Evolutionary conservation across 176 grass and related monocot genomes (phyloP).

Genomic region (Carex kokanica): DNA sequence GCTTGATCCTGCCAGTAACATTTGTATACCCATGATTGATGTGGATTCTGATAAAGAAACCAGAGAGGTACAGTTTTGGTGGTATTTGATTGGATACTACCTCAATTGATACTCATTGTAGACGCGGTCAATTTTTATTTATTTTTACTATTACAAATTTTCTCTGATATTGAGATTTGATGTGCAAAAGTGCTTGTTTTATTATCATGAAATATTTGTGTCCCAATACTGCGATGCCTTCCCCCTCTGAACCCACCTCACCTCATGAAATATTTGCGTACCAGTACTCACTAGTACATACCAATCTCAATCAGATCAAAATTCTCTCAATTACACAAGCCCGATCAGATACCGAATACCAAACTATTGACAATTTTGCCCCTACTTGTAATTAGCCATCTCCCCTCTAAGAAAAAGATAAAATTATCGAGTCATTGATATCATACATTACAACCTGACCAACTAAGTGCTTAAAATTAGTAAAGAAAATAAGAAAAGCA

Average conservation of each 20-base stretch:
- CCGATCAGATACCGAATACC: neutral
- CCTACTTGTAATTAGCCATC: neutral
- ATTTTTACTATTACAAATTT: neutral
- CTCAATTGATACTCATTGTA: neutral
- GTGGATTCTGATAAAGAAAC: slow-evolving; percentile 95
- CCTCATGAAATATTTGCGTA: too few species aligned
- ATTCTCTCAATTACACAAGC: too few species aligned
- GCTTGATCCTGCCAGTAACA: slow-evolving; percentile 74
- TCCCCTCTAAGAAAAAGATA: neutral
- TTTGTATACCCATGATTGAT: slow-evolving; percentile 96
- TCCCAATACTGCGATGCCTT: too few species aligned
- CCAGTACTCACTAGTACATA: too few species aligned
- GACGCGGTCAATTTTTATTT: too few species aligned
- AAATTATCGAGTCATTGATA: neutral
- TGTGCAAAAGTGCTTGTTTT: neutral
- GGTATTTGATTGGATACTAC: slow-evolving; percentile 51
- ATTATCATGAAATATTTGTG: neutral
- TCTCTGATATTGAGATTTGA: neutral
- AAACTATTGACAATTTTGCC: neutral
- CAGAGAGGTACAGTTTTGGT: slow-evolving; percentile 66
- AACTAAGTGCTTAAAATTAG: too few species aligned
- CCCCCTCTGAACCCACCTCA: neutral
- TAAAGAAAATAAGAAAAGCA: too few species aligned
- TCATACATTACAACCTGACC: too few species aligned
- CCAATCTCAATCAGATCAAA: too few species aligned